Evolutionary conservation across 1,139 yeast genomes (phyloP).

Genomic region (Taphrina pruni): DNA sequence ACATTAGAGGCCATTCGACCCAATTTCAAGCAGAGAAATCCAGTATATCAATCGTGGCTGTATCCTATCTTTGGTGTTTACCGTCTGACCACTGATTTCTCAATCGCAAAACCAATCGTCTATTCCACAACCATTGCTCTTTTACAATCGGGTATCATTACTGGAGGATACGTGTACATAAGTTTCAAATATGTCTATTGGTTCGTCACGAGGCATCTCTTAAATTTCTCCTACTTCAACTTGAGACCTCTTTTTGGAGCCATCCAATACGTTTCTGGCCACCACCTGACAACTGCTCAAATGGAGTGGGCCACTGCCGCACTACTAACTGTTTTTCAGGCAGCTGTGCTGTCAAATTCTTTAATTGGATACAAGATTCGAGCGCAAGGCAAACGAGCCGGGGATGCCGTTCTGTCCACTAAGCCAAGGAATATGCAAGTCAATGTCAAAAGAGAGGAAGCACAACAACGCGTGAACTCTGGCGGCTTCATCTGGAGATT

Average conservation of each 20-base stretch:
- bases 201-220: conserved; percentile 25
- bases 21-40: conserved; percentile 4
- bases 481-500: conserved; percentile 19
- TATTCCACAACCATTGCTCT: conserved; percentile 18
- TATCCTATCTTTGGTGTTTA: conserved; percentile 19
- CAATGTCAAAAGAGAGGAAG: background rate
- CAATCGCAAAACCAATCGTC: conserved; percentile 15
- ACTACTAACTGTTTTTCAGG: conserved; percentile 17
- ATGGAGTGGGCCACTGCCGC: conserved; percentile 29
- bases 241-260: conserved; percentile 15
- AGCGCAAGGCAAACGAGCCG: conserved; percentile 24
- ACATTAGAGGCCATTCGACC: background rate
- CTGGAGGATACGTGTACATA: conserved; percentile 20
- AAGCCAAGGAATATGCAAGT: conserved; percentile 2
- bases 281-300: conserved; percentile 16
- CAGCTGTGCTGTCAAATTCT: conserved; percentile 24
- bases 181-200: conserved; percentile 28
- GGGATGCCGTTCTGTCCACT: conserved; percentile 16
- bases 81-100: conserved; percentile 10
- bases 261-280: conserved; percentile 15
- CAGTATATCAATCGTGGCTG: conserved; percentile 22
- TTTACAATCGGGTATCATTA: conserved; percentile 27
- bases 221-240: conserved; percentile 32
- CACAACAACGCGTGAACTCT: conserved; percentile 1
- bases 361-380: conserved; percentile 19